Conservation (phyloP, 345 rosid genomes). For the Moricandia arvensis region DNA sequence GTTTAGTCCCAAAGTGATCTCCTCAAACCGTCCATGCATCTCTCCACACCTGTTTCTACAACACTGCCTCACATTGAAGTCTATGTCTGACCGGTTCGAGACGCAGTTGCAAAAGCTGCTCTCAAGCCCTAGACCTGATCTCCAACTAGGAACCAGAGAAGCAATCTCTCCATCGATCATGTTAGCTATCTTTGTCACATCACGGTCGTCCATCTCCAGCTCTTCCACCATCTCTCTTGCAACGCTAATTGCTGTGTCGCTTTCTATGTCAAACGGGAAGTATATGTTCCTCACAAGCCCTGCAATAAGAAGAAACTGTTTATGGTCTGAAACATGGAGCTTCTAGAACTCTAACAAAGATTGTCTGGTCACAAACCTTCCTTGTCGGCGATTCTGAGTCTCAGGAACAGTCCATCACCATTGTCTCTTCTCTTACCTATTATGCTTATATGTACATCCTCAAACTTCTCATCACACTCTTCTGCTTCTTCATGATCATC, state of each 20-base stretch:
- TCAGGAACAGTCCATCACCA: conserved; percentile 65
- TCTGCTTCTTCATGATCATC: conserved; percentile 53
- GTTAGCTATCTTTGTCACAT: conserved; percentile 74
- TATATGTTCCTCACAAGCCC: conserved; percentile 80
- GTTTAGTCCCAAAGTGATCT: conserved; percentile 60
- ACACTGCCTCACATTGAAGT: conserved; percentile 50
- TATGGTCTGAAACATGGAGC: background rate
- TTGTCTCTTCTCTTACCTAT: conserved; percentile 66
- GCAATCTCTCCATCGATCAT: conserved; percentile 88
- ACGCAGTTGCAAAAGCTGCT: conserved; percentile 50
- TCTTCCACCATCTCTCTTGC: conserved; percentile 97
- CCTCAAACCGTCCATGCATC: conserved; percentile 85
- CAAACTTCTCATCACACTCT: conserved; percentile 33
- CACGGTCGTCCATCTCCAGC: conserved; percentile 77
- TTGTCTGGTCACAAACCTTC: conserved; percentile 58
- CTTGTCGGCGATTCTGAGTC: conserved; percentile 72
- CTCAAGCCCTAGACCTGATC: conserved; percentile 45
- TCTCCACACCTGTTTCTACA: conserved; percentile 63
- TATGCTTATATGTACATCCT: conserved; percentile 63
- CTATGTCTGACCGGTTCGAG: conserved; percentile 55
- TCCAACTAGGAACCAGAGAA: conserved; percentile 78
- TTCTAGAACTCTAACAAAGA: background rate
- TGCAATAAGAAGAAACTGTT: conserved; percentile 30
- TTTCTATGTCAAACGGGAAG: conserved; percentile 76
- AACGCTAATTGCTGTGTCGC: conserved; percentile 79